These are phyloP conservation scores for Cynanchum wilfordii DNA, from an alignment of 257 asterid genomes.

Conservation along the genomic window DNA sequence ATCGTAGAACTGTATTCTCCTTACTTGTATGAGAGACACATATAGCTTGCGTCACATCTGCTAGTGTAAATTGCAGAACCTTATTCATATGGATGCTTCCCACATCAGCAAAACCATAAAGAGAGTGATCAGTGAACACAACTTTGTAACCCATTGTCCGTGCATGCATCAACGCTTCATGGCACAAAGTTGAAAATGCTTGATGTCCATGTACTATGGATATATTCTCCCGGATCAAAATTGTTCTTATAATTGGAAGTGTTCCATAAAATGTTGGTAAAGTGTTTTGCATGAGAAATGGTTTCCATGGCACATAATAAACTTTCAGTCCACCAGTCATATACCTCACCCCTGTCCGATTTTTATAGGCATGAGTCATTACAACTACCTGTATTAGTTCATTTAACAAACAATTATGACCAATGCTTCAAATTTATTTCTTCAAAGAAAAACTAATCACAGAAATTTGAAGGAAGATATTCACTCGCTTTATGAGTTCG, in stretches of 20 bases:
- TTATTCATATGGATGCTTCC: slow-evolving; percentile 99
- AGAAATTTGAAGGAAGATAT: background rate
- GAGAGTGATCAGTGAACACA: slow-evolving; percentile 96
- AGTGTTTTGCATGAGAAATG: slow-evolving; percentile 88
- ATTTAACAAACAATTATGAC: slow-evolving; percentile 7
- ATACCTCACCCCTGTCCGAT: slow-evolving; percentile 90
- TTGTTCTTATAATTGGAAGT: slow-evolving; percentile 75
- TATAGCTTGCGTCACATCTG: slow-evolving; percentile 92
- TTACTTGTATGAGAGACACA: slow-evolving; percentile 97
- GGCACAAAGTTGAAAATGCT: slow-evolving; percentile 94
- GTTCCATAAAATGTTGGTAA: slow-evolving; percentile 88
- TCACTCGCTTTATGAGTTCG: background rate
- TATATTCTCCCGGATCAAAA: slow-evolving; percentile 77
- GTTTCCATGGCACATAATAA: slow-evolving; percentile 89
- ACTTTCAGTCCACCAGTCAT: slow-evolving; percentile 92
- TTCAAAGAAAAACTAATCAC: background rate
- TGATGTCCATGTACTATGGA: slow-evolving; percentile 92
- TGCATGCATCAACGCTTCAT: slow-evolving; percentile 94
- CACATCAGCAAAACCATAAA: slow-evolving; percentile 91
- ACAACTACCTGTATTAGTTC: slow-evolving; percentile 62
- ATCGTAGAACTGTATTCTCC: slow-evolving; percentile 84
- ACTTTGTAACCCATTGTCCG: slow-evolving; percentile 98
- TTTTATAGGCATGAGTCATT: slow-evolving; percentile 88
- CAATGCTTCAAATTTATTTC: background rate
- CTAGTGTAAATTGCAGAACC: slow-evolving; percentile 88